phyloP scores from a whole-genome alignment of 2,329 filamentous ascomycete species.

The Aureobasidium sp. region DNA sequence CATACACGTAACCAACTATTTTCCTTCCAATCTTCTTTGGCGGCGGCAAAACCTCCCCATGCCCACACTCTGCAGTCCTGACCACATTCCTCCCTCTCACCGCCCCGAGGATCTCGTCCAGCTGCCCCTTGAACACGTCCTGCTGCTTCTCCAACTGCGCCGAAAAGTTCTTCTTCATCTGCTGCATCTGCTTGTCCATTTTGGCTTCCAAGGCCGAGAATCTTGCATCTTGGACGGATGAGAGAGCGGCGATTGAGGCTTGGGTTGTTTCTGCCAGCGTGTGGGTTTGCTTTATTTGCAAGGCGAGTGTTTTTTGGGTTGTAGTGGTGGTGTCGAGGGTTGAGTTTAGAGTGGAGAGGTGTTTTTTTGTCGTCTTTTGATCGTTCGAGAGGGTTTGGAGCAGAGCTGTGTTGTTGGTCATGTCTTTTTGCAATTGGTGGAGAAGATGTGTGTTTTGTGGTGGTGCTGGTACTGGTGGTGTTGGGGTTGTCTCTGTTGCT shows the following conservation, averaged over 20 bases:
- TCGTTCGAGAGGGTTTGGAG: neutral
- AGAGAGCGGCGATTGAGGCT: neutral
- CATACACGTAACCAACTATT: conserved; percentile 16
- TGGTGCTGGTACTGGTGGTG: neutral
- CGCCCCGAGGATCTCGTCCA: neutral
- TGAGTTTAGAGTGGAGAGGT: neutral
- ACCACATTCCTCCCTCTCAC: neutral
- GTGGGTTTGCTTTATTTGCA: neutral
- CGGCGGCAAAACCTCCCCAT: conserved; percentile 14
- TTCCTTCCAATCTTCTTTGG: conserved; percentile 14
- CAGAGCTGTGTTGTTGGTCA: neutral
- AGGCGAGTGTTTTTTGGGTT: neutral
- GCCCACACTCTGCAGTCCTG: conserved; percentile 7
- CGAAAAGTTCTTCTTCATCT: neutral
- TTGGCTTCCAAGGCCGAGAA: neutral
- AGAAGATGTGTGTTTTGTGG: neutral
- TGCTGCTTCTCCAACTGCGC: neutral
- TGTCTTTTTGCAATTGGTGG: neutral
- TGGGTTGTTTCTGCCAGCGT: neutral
- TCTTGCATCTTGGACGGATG: neutral
- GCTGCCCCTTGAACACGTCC: neutral
- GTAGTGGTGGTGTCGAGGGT: neutral
- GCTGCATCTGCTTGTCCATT: neutral
- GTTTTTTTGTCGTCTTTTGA: neutral
- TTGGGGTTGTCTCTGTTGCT: neutral